These are phyloP conservation scores for Blastocystis sp. DNA, from an alignment of 352 stramenopile genomes.

Conservation along the genomic window DNA sequence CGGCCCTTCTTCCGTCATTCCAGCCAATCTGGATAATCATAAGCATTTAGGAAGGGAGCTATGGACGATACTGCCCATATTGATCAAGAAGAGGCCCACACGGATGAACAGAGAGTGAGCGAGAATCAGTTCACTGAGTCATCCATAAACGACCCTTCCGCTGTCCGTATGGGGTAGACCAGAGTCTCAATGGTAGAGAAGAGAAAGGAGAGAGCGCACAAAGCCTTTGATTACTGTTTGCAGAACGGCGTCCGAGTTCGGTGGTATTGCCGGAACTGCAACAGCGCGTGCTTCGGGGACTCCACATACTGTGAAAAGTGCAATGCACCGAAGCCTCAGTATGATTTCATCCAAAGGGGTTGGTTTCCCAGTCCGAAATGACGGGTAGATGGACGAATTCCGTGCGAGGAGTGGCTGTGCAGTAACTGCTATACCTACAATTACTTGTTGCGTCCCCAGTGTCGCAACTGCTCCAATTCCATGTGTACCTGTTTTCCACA, in stretches of 20 bases:
- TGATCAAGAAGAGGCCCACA: too few species aligned
- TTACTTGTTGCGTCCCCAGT: neutral
- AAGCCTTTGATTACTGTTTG: neutral
- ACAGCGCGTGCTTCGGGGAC: neutral
- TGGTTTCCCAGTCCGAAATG: neutral
- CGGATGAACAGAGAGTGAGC: too few species aligned
- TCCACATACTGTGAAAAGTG: neutral
- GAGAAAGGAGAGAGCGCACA: neutral
- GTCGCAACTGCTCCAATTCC: neutral
- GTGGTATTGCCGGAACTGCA: neutral
- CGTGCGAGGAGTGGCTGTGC: conserved; percentile 14
- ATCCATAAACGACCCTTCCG: too few species aligned
- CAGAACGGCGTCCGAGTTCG: neutral
- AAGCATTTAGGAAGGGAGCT: neutral
- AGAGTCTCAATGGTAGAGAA: neutral
- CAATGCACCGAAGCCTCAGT: neutral
- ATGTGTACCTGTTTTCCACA: neutral
- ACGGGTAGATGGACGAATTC: neutral
- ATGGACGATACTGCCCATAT: too few species aligned
- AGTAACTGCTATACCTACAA: neutral
- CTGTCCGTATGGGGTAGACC: too few species aligned
- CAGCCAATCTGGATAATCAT: neutral
- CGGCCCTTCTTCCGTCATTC: neutral
- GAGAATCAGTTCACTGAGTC: too few species aligned
- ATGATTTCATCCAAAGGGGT: neutral